phyloP scores from a whole-genome alignment of 495 filamentous ascomycete species.

The Immersiella caudata region DNA sequence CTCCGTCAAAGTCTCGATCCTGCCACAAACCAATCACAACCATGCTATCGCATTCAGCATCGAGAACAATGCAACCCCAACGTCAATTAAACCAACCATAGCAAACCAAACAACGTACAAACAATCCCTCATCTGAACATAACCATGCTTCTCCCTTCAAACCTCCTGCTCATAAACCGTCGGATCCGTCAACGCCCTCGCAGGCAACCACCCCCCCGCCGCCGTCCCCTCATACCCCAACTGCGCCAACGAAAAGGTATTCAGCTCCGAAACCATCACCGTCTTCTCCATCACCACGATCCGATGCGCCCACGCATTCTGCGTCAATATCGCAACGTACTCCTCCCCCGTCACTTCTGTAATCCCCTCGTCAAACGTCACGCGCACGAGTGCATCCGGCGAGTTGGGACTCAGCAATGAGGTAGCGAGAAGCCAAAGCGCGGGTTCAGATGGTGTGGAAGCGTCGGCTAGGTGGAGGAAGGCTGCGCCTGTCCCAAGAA shows the following conservation, averaged over 20 bases:
- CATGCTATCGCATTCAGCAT: no score
- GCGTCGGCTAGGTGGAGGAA: conserved; percentile 13
- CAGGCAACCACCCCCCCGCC: conserved; percentile 10
- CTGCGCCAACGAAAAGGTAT: conserved; percentile 14
- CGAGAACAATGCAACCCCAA: no score
- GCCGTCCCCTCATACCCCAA: conserved; percentile 4
- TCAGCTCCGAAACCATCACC: conserved; percentile 14
- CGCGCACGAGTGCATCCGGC: conserved; percentile 9
- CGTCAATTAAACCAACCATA: no score
- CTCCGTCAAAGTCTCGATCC: no score
- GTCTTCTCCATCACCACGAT: background rate
- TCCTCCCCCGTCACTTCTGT: background rate
- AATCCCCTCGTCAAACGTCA: conserved; percentile 10
- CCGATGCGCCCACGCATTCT: conserved; percentile 12
- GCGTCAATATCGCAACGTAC: conserved; percentile 7
- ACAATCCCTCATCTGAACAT: no score
- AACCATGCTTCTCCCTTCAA: background rate
- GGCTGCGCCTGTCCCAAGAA: background rate
- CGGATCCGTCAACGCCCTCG: background rate
- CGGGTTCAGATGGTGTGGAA: background rate
- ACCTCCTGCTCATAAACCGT: conserved; percentile 10
- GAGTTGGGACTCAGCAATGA: conserved; percentile 7
- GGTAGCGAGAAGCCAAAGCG: conserved; percentile 13
- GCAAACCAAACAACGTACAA: no score
- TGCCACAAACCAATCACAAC: no score